A percentile compares a stretch with the other conserved stretches of the same genome.
These are phyloP conservation scores for Zopfia rhizophila DNA, from an alignment of 2,329 filamentous ascomycete species.

Conservation along the genomic window DNA sequence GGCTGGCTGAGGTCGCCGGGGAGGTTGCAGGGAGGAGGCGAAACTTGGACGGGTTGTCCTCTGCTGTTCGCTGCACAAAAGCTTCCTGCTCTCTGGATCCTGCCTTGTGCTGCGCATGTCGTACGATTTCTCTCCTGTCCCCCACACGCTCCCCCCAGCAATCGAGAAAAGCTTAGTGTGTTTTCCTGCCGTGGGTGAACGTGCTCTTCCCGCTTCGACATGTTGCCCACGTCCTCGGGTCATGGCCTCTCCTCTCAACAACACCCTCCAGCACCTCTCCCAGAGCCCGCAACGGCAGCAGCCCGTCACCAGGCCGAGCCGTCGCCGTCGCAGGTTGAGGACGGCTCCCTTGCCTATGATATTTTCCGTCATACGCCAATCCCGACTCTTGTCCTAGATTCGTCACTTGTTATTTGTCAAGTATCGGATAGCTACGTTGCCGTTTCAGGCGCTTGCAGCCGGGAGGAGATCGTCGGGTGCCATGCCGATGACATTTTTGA, in stretches of 20 bases:
- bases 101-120: no score
- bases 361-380: conserved; percentile 55
- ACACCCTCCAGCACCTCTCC: background rate
- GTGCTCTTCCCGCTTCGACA: no score
- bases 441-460: conserved; percentile 42
- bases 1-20: no score
- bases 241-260: background rate
- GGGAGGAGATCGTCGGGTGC: conserved; percentile 48
- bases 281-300: conserved; percentile 18
- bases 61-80: no score
- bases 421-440: conserved; percentile 57
- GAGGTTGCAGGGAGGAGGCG: no score
- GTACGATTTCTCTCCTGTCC: no score
- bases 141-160: no score
- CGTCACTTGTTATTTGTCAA: conserved; percentile 65
- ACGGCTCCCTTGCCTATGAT: conserved; percentile 22
- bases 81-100: no score
- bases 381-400: conserved; percentile 42
- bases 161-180: no score
- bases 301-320: no score
- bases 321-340: background rate
- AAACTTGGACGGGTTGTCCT: no score
- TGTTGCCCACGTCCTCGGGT: background rate
- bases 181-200: no score
- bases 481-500: conserved; percentile 55